phyloP scores from a whole-genome alignment of 768 basidiomycete genomes.

The Auricularia heimuer region DNA sequence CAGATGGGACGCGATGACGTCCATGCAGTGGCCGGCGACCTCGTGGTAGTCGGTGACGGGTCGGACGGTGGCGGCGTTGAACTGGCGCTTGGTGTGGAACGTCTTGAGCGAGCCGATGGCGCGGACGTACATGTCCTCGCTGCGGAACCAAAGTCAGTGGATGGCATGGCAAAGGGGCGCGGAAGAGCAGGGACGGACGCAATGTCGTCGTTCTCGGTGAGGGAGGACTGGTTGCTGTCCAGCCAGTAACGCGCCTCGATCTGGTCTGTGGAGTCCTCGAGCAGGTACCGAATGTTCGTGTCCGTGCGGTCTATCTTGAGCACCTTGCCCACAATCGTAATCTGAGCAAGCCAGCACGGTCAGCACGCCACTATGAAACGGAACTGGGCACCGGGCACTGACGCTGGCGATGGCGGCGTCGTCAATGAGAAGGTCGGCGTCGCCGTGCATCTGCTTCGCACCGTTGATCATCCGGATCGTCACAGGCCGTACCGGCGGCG shows the following conservation, averaged over 20 bases:
- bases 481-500: background rate
- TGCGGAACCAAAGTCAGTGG: constrained; percentile 18
- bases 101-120: constrained; percentile 74
- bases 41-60: constrained; percentile 63
- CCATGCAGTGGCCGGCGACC: constrained; percentile 70
- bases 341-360: background rate
- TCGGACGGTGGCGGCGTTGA: constrained; percentile 70
- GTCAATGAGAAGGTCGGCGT: background rate
- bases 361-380: background rate
- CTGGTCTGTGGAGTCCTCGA: background rate
- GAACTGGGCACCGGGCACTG: background rate
- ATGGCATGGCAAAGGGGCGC: background rate
- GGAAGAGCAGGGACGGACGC: background rate
- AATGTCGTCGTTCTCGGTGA: background rate
- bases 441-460: background rate
- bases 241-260: background rate
- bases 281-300: background rate
- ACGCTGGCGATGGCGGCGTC: background rate
- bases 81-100: constrained; percentile 71
- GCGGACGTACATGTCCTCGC: constrained; percentile 69
- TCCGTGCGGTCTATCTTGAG: background rate
- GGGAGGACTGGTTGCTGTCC: background rate
- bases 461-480: background rate
- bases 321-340: background rate
- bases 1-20: constrained; percentile 36